Base-by-base conservation (phyloP, 2,329 filamentous ascomycete genomes). In the Beauveria asiatica region DNA sequence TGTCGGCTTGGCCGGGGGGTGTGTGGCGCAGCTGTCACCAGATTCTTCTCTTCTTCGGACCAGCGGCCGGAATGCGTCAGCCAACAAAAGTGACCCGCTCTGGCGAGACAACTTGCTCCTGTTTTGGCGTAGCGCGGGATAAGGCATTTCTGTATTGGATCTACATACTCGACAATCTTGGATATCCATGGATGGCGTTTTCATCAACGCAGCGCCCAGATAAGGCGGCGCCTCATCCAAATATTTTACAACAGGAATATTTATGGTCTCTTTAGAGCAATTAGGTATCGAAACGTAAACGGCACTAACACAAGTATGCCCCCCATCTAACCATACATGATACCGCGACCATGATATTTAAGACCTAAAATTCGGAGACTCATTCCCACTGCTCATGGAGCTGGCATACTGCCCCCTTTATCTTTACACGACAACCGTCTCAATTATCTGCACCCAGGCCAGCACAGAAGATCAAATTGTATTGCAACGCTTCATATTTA, bases 31-130 rank as follows among this genome's bases (percentile, higher is more conserved):
- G 44, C 17, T 21, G 13, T n/a, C 33, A 30, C 45, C 17, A 21
- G 19, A 50, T 10, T 48, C 48, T 59, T 59, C 37, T 37, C 16
- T 23, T 33, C 49, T 42, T 61, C 64, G 64, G 63, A 59, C 48
- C 19, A 62, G 57, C 55, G 51, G 16, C 54, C 64, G 64, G 64
- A 65, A 62, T 65, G 62, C 64, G 64, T 45, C 17, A 49, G 51
- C 42, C 30, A 11, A 16, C n/a, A 19, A 30, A 52, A 41, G 39
- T 37, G 33, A n/a, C 57, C 44, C 30, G 57, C 39, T 19, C 41
- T n/a, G 44, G 54, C 54, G 11, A 57, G 27, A 45, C 30, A 13
- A 41, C 19, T 23, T 56, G 50, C 11, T 13, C 51, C 39, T 44
- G 2, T 7, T 27, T 8, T 25, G 21, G 55, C 13, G n/a, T 50